These are phyloP conservation scores for Leonotis leonurus DNA, from an alignment of 257 asterid species.

Conservation along the genomic window DNA sequence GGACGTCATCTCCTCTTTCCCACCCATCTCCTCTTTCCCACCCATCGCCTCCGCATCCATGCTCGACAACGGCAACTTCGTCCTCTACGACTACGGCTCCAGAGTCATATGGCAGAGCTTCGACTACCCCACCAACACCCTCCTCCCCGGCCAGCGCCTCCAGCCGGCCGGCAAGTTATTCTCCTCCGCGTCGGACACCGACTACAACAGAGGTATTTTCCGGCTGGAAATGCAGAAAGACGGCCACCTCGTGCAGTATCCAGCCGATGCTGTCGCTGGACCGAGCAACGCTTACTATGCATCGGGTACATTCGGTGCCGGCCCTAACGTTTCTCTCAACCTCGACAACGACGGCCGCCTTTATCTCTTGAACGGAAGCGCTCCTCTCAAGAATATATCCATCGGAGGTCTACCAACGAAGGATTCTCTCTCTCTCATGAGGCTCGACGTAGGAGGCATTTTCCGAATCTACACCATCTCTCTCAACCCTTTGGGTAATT, in stretches of 20 bases:
- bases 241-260: constrained; percentile 52
- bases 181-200: constrained; percentile 34
- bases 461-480: constrained; percentile 31
- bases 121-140: constrained; percentile 40
- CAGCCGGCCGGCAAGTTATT: constrained; percentile 2
- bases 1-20: not conserved
- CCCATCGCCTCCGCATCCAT: constrained; percentile 31
- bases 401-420: no score
- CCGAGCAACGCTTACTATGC: no score
- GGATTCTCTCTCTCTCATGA: not conserved
- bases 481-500: constrained; percentile 5
- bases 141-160: constrained; percentile 36
- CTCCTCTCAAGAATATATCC: constrained; percentile 14
- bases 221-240: constrained; percentile 34
- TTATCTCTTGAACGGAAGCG: constrained; percentile 29
- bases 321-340: constrained; percentile 21
- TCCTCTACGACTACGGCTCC: constrained; percentile 22
- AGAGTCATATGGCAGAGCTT: constrained; percentile 48
- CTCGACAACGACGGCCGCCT: constrained; percentile 33
- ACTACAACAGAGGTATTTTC: constrained; percentile 27
- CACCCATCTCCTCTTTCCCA: not conserved
- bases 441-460: constrained; percentile 41
- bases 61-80: constrained; percentile 48
- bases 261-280: no score
- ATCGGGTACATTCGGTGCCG: no score